Evolutionary conservation across 2,329 filamentous ascomycete genomes (phyloP).

Genomic region (Stromatinia cepivora): DNA sequence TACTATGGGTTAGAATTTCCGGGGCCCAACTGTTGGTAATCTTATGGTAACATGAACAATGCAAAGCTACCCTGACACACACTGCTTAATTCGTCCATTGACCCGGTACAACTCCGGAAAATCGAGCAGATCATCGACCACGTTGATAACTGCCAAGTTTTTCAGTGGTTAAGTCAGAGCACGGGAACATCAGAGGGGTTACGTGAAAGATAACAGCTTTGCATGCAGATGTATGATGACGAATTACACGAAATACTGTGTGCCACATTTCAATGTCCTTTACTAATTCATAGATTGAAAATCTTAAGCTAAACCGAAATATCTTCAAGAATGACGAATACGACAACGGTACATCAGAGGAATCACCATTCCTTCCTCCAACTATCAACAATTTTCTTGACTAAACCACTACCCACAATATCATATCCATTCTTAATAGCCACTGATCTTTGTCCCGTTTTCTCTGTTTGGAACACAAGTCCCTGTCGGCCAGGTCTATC

Average conservation of each 20-base stretch:
- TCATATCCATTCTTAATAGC: conserved; percentile 42
- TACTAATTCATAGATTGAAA: not conserved
- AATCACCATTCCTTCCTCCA: conserved; percentile 35
- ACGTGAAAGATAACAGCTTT: not conserved
- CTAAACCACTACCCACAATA: conserved; percentile 44
- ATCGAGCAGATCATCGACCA: too few species aligned
- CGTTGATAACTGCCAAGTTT: not conserved
- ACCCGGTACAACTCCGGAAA: too few species aligned
- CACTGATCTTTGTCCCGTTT: conserved; percentile 33
- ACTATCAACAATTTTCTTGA: conserved; percentile 43
- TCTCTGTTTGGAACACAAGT: conserved; percentile 44
- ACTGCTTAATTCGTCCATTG: not conserved
- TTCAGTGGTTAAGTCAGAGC: not conserved
- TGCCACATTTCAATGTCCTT: not conserved
- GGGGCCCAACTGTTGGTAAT: not conserved
- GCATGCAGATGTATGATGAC: not conserved
- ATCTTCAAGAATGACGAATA: not conserved
- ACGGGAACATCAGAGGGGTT: not conserved
- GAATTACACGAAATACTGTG: not conserved
- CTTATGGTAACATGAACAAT: not conserved
- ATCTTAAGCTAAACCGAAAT: not conserved
- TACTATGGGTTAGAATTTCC: not conserved
- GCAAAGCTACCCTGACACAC: not conserved
- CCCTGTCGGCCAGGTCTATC: conserved; percentile 43
- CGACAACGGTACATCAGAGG: not conserved